Base-by-base conservation (phyloP, 2,329 filamentous ascomycete species). In the Alternaria sp. region DNA sequence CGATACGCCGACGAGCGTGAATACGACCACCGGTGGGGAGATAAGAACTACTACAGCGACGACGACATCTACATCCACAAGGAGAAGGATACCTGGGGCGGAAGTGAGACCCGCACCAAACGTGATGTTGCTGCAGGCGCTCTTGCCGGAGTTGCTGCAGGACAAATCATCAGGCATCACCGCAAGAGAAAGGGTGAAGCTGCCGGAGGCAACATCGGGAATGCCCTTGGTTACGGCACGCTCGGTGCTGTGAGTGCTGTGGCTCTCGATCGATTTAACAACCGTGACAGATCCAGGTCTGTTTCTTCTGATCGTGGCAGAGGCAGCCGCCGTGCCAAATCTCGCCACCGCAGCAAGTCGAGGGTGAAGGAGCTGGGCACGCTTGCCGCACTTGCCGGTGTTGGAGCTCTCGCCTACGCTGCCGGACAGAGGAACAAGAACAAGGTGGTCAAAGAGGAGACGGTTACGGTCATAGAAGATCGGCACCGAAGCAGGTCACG, bases 71-170 rank as follows among this genome's bases (percentile, higher is more conserved):
- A 89, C 69, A 80, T 88, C 41, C 85, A 85, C 69, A 84, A 85
- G 79, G 84, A 85, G 82, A 70, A 84, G 80, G 71, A 81, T 71
- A 81, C 78, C 45, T 81, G 76, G 72, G 77, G 74, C 20, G 76
- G 78, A 28, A 65, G 69, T 11, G 84, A 84, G 57, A 83, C 83
- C 18, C 77, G 81, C 46, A 84, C 87, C 65, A 85, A 85, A 55
- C 86, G 86, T 30, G 86, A 89, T 71, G 77, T 90, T 47, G 88
- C 87, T n/a, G 88, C 88, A 71, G 88, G 88, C 50, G 87, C 87
- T 25, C 77, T 89, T 56, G 86, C 86, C 45, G 88, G 88, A 49
- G 81, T 87, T 47, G 88, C 86, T 65, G 88, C 87, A 44, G 87
- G 87, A 41, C 87, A 89, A 67, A 79, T 90, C 37, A 68, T 90